Percentiles rank a stretch among this genome's conserved stretches.
These are phyloP conservation scores for Jaapia argillacea DNA, from an alignment of 768 basidiomycete genomes.

Conservation along the genomic window DNA sequence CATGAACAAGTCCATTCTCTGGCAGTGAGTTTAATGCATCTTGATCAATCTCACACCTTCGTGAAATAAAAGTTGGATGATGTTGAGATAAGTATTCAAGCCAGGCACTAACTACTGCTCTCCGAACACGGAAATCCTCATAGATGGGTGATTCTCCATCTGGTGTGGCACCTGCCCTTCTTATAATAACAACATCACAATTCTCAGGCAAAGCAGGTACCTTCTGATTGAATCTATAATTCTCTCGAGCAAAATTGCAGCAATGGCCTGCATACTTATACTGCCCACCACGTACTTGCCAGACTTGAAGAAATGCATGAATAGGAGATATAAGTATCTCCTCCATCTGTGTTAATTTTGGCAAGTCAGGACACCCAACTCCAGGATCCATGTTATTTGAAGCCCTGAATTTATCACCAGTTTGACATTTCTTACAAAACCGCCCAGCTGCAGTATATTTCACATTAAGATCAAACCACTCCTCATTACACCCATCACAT, in stretches of 20 bases:
- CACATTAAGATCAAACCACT: not conserved
- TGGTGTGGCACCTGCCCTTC: not conserved
- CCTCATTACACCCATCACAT: slow-evolving; percentile 1
- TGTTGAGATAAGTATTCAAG: not conserved
- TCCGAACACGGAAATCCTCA: slow-evolving; percentile 5
- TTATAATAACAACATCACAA: slow-evolving; percentile 6
- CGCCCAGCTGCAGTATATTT: no score
- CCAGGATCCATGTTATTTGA: slow-evolving; percentile 8
- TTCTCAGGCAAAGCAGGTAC: slow-evolving; percentile 6
- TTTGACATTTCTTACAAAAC: not conserved
- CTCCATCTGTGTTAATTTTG: slow-evolving; percentile 7
- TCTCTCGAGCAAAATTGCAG: slow-evolving; percentile 7
- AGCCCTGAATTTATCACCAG: not conserved
- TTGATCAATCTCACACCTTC: not conserved
- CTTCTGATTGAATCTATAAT: slow-evolving; percentile 3
- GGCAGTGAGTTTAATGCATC: not conserved
- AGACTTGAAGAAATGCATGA: slow-evolving; percentile 4
- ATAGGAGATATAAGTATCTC: slow-evolving; percentile 5
- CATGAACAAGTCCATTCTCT: not conserved
- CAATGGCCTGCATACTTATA: slow-evolving; percentile 3
- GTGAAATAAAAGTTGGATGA: not conserved
- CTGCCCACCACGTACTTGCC: slow-evolving; percentile 6
- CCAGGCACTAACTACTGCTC: not conserved
- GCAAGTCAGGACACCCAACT: slow-evolving; percentile 4
- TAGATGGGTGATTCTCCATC: not conserved